Evolutionary conservation across 208 protist genomes (phyloP), one percentile per base, ranked within the genome.

Genomic region (Crithidia bombi): DNA sequence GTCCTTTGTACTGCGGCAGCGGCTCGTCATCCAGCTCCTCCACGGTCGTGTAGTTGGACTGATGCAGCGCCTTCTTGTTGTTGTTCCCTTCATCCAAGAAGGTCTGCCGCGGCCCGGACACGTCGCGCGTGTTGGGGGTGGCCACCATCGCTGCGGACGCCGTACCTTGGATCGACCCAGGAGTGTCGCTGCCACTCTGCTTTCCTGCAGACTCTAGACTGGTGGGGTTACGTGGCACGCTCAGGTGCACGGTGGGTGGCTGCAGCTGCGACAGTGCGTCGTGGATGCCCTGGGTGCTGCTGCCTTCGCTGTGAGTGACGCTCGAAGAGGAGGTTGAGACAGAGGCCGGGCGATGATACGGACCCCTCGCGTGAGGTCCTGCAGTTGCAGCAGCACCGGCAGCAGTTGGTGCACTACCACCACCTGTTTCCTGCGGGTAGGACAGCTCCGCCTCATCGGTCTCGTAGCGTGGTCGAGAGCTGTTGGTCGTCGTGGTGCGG

Each of bases 11-110:
- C 46, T 66, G 61, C 21, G 61, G 61, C 21, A 66, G 61, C 61
- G 61, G 61, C 15, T 38, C 46, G 33, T 66, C 61, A 44, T 66
- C 61, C 17, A 66, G 46, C 46, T 66, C 61, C 23, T 66, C 46
- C 44, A 66, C 61, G 12, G 61, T 56, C 0, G 46, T 66, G 61
- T 66, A 66, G 33, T 66, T 66, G 33, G 61, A 66, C 19, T 66
- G 61, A 14, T 66, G 21, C 12, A 66, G 54, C 28, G 61, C 44
- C 21, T 44, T 39, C 35, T 66, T 66, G 17, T 66, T 66, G 28
- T 44, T 25, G 32, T 17, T 56, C 9, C 14, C 61, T 7, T 56
- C 61, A 5, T 56, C 43, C 0, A 46, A 11, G 3, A 46, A 33
- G 46, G 2, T 35, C 12, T 21, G 28, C 14, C 61, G 44, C 7